Conservation (phyloP, 441 rosid species). For the Gossypium schwendimanii region DNA sequence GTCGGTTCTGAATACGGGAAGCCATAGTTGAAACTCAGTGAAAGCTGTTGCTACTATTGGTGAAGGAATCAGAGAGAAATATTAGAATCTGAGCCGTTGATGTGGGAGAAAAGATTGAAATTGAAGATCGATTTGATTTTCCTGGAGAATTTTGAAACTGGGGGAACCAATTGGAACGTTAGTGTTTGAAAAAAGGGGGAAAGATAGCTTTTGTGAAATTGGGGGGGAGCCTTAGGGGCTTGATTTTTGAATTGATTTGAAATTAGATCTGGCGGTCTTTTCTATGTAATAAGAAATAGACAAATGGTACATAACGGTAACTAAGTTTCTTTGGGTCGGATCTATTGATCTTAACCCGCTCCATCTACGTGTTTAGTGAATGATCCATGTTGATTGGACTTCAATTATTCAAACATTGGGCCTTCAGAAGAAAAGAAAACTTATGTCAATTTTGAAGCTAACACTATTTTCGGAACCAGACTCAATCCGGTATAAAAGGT, state of each 20-base stretch:
- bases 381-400: not conserved
- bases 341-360: not conserved
- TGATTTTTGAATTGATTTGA: constrained; percentile 51
- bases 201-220: constrained; percentile 5
- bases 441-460: no score
- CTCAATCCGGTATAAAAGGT: no score
- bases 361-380: not conserved
- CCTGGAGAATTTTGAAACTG: not conserved
- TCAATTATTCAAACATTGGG: constrained; percentile 29
- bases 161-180: constrained; percentile 8
- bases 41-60: not conserved
- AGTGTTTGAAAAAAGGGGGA: constrained; percentile 16
- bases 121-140: not conserved
- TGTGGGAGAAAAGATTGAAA: not conserved
- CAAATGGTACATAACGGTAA: constrained; percentile 16
- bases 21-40: constrained; percentile 33
- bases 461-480: no score
- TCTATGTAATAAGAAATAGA: not conserved
- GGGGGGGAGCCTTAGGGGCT: constrained; percentile 26
- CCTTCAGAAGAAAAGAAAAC: constrained; percentile 23
- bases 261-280: constrained; percentile 20
- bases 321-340: not conserved
- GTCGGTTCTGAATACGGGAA: constrained; percentile 70
- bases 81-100: constrained; percentile 11
- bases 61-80: not conserved